Evolutionary conservation across 2,329 filamentous ascomycete genomes (phyloP).

Genomic region (Pseudopyricularia cyperi): DNA sequence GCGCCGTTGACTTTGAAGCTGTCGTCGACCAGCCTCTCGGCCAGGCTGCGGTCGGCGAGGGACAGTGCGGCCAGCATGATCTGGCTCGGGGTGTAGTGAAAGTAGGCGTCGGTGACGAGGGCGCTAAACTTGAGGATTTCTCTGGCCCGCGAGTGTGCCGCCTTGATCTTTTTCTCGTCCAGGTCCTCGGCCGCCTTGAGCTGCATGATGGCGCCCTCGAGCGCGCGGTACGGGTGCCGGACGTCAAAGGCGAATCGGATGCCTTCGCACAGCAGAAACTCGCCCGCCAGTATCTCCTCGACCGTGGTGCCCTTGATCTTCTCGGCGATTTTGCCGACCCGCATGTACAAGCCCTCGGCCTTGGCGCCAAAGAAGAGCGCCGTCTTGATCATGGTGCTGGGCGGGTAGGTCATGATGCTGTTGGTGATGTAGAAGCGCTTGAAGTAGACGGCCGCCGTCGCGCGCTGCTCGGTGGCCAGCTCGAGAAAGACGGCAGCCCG

Average conservation of each 20-base stretch:
- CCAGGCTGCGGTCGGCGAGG: conserved; percentile 56
- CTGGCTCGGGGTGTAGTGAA: conserved; percentile 87
- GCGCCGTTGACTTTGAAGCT: conserved; percentile 17
- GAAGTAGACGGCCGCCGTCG: conserved; percentile 79
- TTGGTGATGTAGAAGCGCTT: conserved; percentile 94
- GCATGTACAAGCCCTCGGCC: conserved; percentile 71
- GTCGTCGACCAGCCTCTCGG: conserved; percentile 32
- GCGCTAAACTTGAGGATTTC: conserved; percentile 67
- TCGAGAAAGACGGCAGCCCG: conserved; percentile 41
- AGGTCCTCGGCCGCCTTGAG: conserved; percentile 54
- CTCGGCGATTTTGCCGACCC: conserved; percentile 49
- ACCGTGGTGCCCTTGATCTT: conserved; percentile 58
- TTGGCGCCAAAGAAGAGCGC: conserved; percentile 90
- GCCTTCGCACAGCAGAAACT: conserved; percentile 86
- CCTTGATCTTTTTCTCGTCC: conserved; percentile 34
- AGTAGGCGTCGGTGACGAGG: conserved; percentile 87
- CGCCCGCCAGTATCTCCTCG: conserved; percentile 77
- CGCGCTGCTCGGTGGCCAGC: conserved; percentile 37
- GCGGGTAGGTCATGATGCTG: conserved; percentile 91
- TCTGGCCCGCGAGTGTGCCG: conserved; percentile 61
- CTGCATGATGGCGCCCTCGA: conserved; percentile 81
- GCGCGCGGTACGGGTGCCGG: conserved; percentile 73
- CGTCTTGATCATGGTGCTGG: conserved; percentile 76
- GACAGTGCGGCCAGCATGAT: conserved; percentile 78
- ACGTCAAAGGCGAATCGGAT: conserved; percentile 91